Evolutionary conservation across 257 asterid genomes (phyloP).

Genomic region (Ballota nigra): DNA sequence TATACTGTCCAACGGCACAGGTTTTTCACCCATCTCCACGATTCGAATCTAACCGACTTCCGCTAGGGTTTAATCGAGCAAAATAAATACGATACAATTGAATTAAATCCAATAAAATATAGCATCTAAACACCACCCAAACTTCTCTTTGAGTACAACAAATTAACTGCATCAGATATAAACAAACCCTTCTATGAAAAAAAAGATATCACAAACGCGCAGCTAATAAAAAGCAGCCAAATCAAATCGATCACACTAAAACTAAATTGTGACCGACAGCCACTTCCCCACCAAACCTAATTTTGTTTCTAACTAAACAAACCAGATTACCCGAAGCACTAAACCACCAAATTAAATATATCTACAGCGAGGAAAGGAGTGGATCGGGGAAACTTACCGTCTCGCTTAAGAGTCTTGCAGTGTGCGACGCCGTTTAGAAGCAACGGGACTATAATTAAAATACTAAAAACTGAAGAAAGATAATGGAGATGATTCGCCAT

Average conservation of each 20-base stretch:
- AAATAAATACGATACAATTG: neutral
- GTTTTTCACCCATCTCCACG: neutral
- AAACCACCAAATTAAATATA: constrained; percentile 9
- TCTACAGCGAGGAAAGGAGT: neutral
- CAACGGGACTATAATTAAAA: constrained; percentile 29
- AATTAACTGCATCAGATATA: constrained; percentile 9
- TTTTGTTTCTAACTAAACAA: neutral
- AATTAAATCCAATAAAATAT: constrained; percentile 4
- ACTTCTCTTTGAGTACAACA: neutral
- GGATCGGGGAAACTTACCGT: constrained; percentile 47
- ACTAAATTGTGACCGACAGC: constrained; percentile 13
- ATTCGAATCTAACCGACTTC: constrained; percentile 12
- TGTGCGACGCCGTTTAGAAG: constrained; percentile 50
- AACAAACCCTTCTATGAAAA: neutral
- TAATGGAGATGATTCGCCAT: constrained; percentile 33
- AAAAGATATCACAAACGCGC: neutral
- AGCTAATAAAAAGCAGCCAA: neutral
- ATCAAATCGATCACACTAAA: constrained; percentile 22
- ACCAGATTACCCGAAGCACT: constrained; percentile 16
- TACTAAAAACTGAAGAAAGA: constrained; percentile 14
- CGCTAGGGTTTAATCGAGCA: neutral
- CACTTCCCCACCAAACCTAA: neutral
- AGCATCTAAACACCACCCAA: neutral
- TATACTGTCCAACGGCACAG: neutral
- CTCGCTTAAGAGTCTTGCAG: constrained; percentile 90